Base-by-base conservation (phyloP, 305 asterid species). In the Fraxinus baroniana region DNA sequence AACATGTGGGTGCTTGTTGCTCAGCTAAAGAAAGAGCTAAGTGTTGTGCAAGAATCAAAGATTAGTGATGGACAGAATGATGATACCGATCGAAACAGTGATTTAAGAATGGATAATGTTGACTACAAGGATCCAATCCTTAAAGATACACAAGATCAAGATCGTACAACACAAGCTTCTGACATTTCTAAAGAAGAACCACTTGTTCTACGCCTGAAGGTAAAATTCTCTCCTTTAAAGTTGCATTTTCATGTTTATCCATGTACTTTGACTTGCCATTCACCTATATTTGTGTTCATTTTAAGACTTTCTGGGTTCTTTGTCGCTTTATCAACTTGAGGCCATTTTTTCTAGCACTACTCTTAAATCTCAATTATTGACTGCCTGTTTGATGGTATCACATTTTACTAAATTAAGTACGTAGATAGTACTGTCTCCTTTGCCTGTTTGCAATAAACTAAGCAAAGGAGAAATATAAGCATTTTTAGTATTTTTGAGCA, bases 1-100 rank as follows among this genome's bases (percentile, higher is more conserved):
- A 97, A 97, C 83, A 95, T 97, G 99, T 97, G 99, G 99, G 97
- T 97, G 86, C 96, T 93, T 64, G 98, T 97, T 85, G 98, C 99
- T 79, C 98, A 93, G 90, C 91, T 97, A 82, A 97, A 93, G 89
- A 92, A 91, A 89, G 98, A 92, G 82, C 95, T 83, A 35, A 87
- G 86, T 41, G 85, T 79, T 73, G 46, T 77, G 57, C 90, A 85
- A 75, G 96, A 92, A 83, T 44, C 86, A 12, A 92, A 91, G 87
- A 79, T 84, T 77, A 87, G 46, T 80, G 84, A 82, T 9, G 37
- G 88, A 74, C 91, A 86, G 79, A 83, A 74, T 82, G 89, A 81
- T 68, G 85, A 83, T 83, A 78, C 52, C 35, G 89, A 88, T 62
- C 84, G 44, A 84, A 83, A 57, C 44, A 86, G 86, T 84, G 90